Evolutionary conservation across 139 green algal species (phyloP).

Genomic region (Tetraselmis striata): DNA sequence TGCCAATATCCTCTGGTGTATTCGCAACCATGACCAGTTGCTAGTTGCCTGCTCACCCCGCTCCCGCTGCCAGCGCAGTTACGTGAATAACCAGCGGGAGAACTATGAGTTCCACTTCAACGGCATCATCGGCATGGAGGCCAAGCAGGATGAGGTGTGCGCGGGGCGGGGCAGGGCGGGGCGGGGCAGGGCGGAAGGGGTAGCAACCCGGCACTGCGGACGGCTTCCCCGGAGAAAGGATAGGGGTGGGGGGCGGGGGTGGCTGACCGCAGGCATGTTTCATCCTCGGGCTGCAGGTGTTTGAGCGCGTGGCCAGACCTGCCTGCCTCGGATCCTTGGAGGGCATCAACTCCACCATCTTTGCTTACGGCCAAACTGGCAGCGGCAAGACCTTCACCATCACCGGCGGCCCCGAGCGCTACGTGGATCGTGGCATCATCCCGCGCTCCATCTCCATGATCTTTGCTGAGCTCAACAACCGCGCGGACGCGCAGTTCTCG

Average conservation of each 20-base stretch:
- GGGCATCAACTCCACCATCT: slow-evolving; percentile 79
- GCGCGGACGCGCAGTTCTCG: slow-evolving; percentile 28
- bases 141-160: slow-evolving; percentile 73
- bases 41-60: not conserved
- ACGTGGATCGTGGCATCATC: slow-evolving; percentile 74
- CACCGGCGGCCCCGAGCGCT: slow-evolving; percentile 54
- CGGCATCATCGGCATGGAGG: slow-evolving; percentile 60
- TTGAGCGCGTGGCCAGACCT: slow-evolving; percentile 60
- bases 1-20: too few relatives aligned
- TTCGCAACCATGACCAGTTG: too few relatives aligned
- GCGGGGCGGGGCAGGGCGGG: not conserved
- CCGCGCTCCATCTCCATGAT: slow-evolving; percentile 64
- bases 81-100: slow-evolving; percentile 80
- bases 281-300: slow-evolving; percentile 46
- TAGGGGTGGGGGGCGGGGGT: not conserved
- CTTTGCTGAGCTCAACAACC: slow-evolving; percentile 50
- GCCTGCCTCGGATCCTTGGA: slow-evolving; percentile 54
- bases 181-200: not conserved
- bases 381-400: slow-evolving; percentile 74
- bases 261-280: not conserved
- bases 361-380: slow-evolving; percentile 78
- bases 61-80: slow-evolving; percentile 26
- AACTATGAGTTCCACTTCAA: slow-evolving; percentile 76
- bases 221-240: not conserved
- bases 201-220: not conserved